A percentile compares a stretch with the other conserved stretches of the same genome.
phyloP scores from a whole-genome alignment of 805 yeast species.

The Kazachstania psychrophila region DNA sequence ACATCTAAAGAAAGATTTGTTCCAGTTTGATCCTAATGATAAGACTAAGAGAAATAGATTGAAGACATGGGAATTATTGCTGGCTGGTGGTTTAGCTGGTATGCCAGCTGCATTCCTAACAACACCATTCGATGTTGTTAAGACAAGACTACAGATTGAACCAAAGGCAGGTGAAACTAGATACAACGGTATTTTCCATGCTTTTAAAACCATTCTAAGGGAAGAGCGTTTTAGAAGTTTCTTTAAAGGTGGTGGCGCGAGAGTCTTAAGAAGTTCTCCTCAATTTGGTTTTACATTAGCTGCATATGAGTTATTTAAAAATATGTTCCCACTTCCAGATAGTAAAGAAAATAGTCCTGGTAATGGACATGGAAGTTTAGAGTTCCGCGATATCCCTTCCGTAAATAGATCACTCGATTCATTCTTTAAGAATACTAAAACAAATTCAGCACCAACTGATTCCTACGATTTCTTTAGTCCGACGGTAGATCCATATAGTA shows the following conservation, averaged over 20 bases:
- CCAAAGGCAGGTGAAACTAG: conserved; percentile 66
- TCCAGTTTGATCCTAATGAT: conserved; percentile 70
- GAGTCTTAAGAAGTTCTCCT: conserved; percentile 91
- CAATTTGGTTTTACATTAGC: conserved; percentile 97
- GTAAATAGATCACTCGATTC: conserved; percentile 17
- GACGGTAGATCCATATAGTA: conserved; percentile 28
- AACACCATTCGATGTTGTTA: conserved; percentile 94
- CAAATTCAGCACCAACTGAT: conserved; percentile 7
- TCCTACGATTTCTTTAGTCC: conserved; percentile 20
- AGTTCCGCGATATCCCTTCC: conserved; percentile 21
- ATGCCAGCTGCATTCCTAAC: conserved; percentile 96
- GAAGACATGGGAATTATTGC: conserved; percentile 72
- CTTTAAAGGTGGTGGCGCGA: conserved; percentile 93
- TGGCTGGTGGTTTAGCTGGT: conserved; percentile 92
- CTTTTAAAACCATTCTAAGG: conserved; percentile 58
- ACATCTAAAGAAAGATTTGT: conserved; percentile 73
- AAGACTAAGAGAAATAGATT: conserved; percentile 49
- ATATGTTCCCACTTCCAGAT: conserved; percentile 10
- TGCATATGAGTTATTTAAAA: conserved; percentile 86
- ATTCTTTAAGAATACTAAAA: conserved; percentile 11
- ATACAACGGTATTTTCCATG: conserved; percentile 70
- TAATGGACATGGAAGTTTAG: conserved; percentile 9
- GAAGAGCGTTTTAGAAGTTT: conserved; percentile 84
- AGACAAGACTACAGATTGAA: conserved; percentile 87
- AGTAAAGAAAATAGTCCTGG: not conserved